Conservation (phyloP, 2,329 filamentous ascomycete genomes). For the Aspergillus sp. region DNA sequence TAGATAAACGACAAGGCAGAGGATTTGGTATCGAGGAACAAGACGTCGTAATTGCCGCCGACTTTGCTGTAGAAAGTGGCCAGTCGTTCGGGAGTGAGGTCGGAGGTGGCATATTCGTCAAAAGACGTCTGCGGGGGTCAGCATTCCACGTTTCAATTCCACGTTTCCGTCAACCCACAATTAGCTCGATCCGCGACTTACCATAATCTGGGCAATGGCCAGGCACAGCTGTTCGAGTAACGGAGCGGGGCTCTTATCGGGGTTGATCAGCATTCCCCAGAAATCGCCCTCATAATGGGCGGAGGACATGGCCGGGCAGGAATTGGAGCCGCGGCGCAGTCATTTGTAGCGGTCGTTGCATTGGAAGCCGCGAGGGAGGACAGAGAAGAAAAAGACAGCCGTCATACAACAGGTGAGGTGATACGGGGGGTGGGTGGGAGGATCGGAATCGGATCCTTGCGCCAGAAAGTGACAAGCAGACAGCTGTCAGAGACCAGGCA, state of each 20-base stretch:
- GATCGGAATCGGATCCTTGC: neutral
- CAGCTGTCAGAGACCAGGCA: slow-evolving; percentile 12
- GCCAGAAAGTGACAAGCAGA: neutral
- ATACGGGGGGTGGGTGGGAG: neutral
- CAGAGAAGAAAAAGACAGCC: neutral
- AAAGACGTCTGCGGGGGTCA: slow-evolving; percentile 27
- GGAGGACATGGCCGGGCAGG: slow-evolving; percentile 29
- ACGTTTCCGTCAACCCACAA: neutral
- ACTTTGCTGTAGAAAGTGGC: slow-evolving; percentile 75
- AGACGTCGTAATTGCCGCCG: slow-evolving; percentile 71
- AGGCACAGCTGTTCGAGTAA: slow-evolving; percentile 67
- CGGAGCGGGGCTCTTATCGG: slow-evolving; percentile 66
- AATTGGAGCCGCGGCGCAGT: slow-evolving; percentile 14
- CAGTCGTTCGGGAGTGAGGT: slow-evolving; percentile 64
- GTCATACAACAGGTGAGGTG: neutral
- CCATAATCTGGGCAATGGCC: slow-evolving; percentile 69
- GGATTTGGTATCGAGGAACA: slow-evolving; percentile 75
- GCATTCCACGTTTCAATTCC: slow-evolving; percentile 1
- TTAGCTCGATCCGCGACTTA: slow-evolving; percentile 44
- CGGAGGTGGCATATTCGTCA: slow-evolving; percentile 32
- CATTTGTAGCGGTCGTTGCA: slow-evolving; percentile 20
- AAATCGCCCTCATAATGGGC: slow-evolving; percentile 33
- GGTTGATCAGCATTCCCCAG: slow-evolving; percentile 65
- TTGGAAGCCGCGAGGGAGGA: slow-evolving; percentile 4
- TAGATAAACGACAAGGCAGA: slow-evolving; percentile 87